phyloP scores from a whole-genome alignment of 2,329 filamentous ascomycete species.

The Blastomyces emzantsi region DNA sequence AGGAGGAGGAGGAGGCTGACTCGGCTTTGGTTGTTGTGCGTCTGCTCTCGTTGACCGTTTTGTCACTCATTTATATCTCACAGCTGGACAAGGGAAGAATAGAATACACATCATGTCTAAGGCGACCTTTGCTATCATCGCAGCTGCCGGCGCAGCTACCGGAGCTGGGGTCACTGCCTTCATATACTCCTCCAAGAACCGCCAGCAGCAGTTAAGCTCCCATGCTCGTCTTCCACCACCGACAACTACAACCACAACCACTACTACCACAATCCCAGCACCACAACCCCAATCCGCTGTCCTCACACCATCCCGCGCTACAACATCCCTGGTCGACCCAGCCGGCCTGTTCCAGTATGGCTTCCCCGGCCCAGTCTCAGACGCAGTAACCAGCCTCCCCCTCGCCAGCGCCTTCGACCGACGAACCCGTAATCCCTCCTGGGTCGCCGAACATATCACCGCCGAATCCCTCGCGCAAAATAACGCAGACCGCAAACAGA shows the following conservation, averaged over 20 bases:
- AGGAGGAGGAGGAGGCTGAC: not conserved
- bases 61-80: not conserved
- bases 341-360: constrained; percentile 74
- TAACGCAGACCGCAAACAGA: constrained; percentile 76
- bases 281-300: constrained; percentile 23
- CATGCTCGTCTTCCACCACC: constrained; percentile 23
- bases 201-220: constrained; percentile 36
- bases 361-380: constrained; percentile 82
- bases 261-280: constrained; percentile 21
- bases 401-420: constrained; percentile 87
- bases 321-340: constrained; percentile 54
- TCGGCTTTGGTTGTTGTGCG: not conserved
- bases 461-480: constrained; percentile 65
- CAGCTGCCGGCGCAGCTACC: constrained; percentile 64
- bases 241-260: constrained; percentile 23
- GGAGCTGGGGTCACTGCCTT: constrained; percentile 65
- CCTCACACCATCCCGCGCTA: constrained; percentile 23
- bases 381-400: constrained; percentile 66
- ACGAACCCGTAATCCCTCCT: constrained; percentile 79
- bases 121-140: constrained; percentile 64
- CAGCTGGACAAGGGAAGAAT: not conserved
- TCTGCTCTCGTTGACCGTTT: not conserved
- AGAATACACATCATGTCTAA: constrained; percentile 59
- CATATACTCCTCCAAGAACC: constrained; percentile 52
- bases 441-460: constrained; percentile 96